Percentiles rank a stretch among this genome's conserved stretches.
Conservation (phyloP, 2,329 filamentous ascomycete genomes). For the Penicillium griseofulvum region DNA sequence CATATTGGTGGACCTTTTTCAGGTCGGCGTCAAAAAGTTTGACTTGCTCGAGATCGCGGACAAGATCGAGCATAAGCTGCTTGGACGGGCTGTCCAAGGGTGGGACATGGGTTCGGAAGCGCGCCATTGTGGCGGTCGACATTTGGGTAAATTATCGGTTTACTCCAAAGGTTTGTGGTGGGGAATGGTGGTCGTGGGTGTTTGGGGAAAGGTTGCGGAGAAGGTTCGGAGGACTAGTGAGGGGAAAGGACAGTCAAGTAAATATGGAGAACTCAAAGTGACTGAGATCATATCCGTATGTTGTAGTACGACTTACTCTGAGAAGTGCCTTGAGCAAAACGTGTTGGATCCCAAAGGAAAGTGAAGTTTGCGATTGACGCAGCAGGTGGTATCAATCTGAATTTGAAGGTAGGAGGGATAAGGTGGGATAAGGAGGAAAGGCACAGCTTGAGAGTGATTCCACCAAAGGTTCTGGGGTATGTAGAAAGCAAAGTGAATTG, state of each 20-base stretch:
- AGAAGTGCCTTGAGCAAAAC: not conserved
- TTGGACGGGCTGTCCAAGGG: constrained; percentile 40
- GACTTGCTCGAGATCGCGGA: constrained; percentile 42
- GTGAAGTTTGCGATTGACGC: not conserved
- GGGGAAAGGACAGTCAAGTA: not conserved
- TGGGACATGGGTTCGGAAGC: constrained; percentile 27
- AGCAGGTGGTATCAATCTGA: not conserved
- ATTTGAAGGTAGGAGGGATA: not conserved
- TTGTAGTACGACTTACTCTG: not conserved
- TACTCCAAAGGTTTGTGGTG: not conserved
- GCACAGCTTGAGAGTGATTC: not conserved
- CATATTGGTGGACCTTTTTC: constrained; percentile 45
- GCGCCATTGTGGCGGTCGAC: constrained; percentile 24
- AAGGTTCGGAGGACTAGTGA: not conserved
- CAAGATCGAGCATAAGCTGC: constrained; percentile 42
- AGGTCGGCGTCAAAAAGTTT: constrained; percentile 43
- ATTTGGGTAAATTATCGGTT: not conserved
- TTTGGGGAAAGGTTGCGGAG: not conserved
- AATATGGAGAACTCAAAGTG: not conserved
- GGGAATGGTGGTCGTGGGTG: not conserved
- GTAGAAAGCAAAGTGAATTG: not conserved
- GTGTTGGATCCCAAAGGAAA: not conserved
- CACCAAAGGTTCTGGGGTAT: not conserved
- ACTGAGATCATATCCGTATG: not conserved
- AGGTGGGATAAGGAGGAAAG: not conserved